Percentiles rank a stretch among this genome's conserved stretches.
Evolutionary conservation across 345 rosid species (phyloP).

Genomic region (Euphorbia tirucalli): DNA sequence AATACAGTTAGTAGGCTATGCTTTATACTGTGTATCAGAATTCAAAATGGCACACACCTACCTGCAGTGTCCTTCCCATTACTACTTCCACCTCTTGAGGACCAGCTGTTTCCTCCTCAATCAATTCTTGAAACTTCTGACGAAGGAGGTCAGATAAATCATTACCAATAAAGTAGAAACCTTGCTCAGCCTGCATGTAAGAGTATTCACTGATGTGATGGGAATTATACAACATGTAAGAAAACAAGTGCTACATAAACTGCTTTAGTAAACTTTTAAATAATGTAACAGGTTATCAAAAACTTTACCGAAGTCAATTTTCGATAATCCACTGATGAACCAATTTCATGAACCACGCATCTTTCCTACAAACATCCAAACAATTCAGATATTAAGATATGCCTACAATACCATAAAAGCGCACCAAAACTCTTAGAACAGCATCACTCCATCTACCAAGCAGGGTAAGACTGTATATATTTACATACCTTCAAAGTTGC

Average conservation of each 20-base stretch:
- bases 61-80: constrained; percentile 90
- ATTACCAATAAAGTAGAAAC: constrained; percentile 81
- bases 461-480: background rate
- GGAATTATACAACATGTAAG: constrained; percentile 4
- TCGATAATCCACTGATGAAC: constrained; percentile 84
- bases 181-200: constrained; percentile 73
- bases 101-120: constrained; percentile 49
- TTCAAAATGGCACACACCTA: constrained; percentile 46
- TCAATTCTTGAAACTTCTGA: constrained; percentile 67
- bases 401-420: background rate
- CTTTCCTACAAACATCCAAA: constrained; percentile 55
- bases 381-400: constrained; percentile 13
- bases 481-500: constrained; percentile 66
- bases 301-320: constrained; percentile 74
- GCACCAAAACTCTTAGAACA: background rate
- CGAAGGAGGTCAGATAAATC: constrained; percentile 52
- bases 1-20: background rate
- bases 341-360: constrained; percentile 78
- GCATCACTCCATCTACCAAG: constrained; percentile 9
- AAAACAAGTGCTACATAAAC: constrained; percentile 12
- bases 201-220: background rate
- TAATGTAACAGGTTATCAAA: background rate
- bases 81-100: constrained; percentile 83
- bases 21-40: background rate
- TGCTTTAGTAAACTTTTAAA: constrained; percentile 9